Conservation (phyloP, 108 stramenopile genomes). For the Seminavis robusta region DNA sequence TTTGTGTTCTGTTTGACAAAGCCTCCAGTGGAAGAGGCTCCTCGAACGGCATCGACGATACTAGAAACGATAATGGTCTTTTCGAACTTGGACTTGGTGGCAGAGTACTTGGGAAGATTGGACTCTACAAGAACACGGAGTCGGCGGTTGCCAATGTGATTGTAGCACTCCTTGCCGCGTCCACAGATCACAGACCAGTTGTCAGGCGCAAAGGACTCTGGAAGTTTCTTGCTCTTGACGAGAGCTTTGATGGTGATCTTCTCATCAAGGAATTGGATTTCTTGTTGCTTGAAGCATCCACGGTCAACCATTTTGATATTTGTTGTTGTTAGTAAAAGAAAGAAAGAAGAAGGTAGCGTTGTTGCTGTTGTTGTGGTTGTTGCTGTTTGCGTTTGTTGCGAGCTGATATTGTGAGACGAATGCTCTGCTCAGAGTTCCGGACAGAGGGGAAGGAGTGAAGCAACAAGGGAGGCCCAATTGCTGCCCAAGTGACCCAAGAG, state of each 20-base stretch:
- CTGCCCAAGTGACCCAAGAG: no score
- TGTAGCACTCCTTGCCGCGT: conserved; percentile 1
- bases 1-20: background rate
- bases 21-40: background rate
- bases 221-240: background rate
- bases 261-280: background rate
- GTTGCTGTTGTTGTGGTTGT: no score
- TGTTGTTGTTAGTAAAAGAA: no score
- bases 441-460: no score
- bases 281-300: background rate
- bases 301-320: background rate
- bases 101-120: background rate
- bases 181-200: conserved; percentile 5
- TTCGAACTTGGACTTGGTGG: background rate
- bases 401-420: no score
- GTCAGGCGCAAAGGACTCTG: background rate
- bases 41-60: background rate
- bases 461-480: no score
- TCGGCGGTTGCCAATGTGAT: background rate
- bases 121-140: background rate
- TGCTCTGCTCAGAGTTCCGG: no score
- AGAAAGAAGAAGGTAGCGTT: no score
- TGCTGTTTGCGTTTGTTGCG: no score
- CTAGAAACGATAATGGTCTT: background rate
- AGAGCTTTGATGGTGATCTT: background rate